phyloP scores from a whole-genome alignment of 2,329 filamentous ascomycete species.

The Pseudomassariella vexata region DNA sequence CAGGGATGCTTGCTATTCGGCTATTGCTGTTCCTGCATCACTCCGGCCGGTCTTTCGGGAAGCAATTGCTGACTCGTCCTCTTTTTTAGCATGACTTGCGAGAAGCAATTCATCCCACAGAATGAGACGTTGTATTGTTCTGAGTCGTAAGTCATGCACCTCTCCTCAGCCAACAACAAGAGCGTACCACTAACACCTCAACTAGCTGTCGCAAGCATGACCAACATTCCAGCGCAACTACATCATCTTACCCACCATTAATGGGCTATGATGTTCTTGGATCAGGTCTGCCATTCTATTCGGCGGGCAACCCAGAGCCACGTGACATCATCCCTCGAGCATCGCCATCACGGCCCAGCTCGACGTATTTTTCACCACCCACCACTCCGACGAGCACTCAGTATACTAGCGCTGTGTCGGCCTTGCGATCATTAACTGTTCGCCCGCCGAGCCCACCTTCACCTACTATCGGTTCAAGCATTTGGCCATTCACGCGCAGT shows the following conservation, averaged over 20 bases:
- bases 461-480: conserved; percentile 36
- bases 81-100: conserved; percentile 54
- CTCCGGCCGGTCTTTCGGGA: conserved; percentile 8
- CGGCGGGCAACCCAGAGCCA: conserved; percentile 42
- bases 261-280: conserved; percentile 24
- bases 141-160: conserved; percentile 44
- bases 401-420: conserved; percentile 47
- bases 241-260: conserved; percentile 19
- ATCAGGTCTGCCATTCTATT: conserved; percentile 38
- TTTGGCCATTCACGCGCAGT: conserved; percentile 52
- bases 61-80: conserved; percentile 20
- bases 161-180: conserved; percentile 9
- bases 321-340: conserved; percentile 59
- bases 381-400: conserved; percentile 39
- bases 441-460: conserved; percentile 51
- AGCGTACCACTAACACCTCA: conserved; percentile 17
- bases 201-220: conserved; percentile 50
- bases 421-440: conserved; percentile 48
- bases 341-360: conserved; percentile 54
- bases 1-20: too few relatives aligned
- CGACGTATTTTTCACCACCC: conserved; percentile 50
- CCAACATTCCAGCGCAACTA: conserved; percentile 31
- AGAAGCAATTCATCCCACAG: conserved; percentile 58
- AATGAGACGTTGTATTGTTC: conserved; percentile 59
- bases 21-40: conserved; percentile 26